Percentiles rank a stretch among this genome's conserved stretches.
Evolutionary conservation across 768 basidiomycete species (phyloP).

Genomic region (Psilocybe subaeruginosa): DNA sequence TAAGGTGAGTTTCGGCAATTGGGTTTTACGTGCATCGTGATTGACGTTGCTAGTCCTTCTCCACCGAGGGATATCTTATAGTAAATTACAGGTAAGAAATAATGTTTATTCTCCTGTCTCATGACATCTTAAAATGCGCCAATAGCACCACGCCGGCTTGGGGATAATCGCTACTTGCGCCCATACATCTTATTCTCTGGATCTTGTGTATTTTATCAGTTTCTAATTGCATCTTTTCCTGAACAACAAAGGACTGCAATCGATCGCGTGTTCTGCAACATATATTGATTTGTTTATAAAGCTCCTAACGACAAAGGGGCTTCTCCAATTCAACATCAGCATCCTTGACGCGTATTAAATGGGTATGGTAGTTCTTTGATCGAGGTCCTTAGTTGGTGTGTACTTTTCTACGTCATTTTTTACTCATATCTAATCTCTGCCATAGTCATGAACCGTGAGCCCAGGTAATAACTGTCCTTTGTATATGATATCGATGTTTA

Average conservation of each 20-base stretch:
- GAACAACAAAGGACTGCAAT: neutral
- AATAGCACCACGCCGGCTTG: slow-evolving; percentile 47
- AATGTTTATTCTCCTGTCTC: neutral
- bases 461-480: neutral
- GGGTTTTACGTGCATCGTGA: slow-evolving; percentile 1
- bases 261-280: neutral
- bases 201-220: slow-evolving; percentile 1
- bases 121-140: neutral
- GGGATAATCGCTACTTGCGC: slow-evolving; percentile 32
- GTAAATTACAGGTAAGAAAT: slow-evolving; percentile 82
- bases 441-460: neutral
- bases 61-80: slow-evolving; percentile 87
- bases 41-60: slow-evolving; percentile 64
- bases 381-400: too few relatives aligned
- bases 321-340: neutral
- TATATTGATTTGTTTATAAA: neutral
- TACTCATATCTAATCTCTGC: too few relatives aligned
- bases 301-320: neutral
- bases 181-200: neutral
- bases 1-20: slow-evolving; percentile 47
- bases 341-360: neutral
- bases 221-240: slow-evolving; percentile 10
- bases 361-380: too few relatives aligned
- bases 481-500: neutral
- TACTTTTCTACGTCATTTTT: too few relatives aligned